Base-by-base conservation (phyloP, 1,139 yeast genomes). In the Arxiozyma slooffiae region DNA sequence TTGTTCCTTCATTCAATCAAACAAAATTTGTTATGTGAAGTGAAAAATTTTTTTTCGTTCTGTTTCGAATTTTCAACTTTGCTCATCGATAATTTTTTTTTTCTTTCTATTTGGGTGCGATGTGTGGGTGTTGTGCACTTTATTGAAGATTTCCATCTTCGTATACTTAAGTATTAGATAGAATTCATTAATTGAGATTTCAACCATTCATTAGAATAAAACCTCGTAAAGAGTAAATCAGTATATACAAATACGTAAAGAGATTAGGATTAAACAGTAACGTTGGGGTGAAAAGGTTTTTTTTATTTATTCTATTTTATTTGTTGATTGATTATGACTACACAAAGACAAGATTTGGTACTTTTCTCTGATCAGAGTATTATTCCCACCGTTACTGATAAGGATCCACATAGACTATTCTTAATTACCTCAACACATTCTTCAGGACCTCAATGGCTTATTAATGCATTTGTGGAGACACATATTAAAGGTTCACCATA, bases 401-500 rank as follows among this genome's bases (percentile, higher is more conserved):
- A 52, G 21, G 55, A 49, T 14, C 52, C 52, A 4, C 59, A 66
- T 54, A 40, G 67, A 66, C 60, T 80, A 40, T 71, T 78, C 1
- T 60, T 79, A 1, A 67, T 85, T 1, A 74, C 86, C 0, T 77
- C 82, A 54, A 71, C 74, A 1, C 78, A 76, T 53, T 84, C 86
- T 0, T 82, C 88, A 0, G 74, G 80, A 20, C 82, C 94, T 1
- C 64, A 78, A 5, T 86, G 95, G 95, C 68, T 85, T 37, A 62
- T 78, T 7, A 75, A 66, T 51, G 61, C 69, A 4, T 53, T 74
- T 7, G 57, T 71, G 14, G 75, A 71, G 49, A 59, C 67, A 7
- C 55, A 60, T 8, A 44, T 68, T 4, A 64, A 52, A 36, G 67
- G 67, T 3, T 44, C 44, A 17, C 60, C 67, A 14, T 36, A 43